Evolutionary conservation across 495 filamentous ascomycete species (phyloP).

Genomic region (Penicillium dipodomyicola): DNA sequence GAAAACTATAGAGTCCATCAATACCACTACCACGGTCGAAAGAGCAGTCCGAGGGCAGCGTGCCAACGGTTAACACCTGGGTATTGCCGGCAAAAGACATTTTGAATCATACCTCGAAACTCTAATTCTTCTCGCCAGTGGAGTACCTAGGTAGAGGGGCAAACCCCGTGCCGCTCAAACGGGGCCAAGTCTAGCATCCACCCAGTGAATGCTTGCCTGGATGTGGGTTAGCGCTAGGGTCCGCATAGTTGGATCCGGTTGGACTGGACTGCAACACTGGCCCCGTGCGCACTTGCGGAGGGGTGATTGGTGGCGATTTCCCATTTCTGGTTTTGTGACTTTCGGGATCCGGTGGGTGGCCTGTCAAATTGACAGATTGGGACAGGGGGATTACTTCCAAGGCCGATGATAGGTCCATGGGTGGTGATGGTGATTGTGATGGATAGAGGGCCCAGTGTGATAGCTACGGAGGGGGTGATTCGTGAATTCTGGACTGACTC

Average conservation of each 20-base stretch:
- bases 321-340: neutral
- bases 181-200: neutral
- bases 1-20: slow-evolving; percentile 5
- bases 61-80: neutral
- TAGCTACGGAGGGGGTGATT: neutral
- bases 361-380: neutral
- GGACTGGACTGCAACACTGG: neutral
- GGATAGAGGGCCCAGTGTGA: neutral
- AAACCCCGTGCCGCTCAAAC: neutral
- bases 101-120: neutral
- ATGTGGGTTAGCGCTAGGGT: neutral
- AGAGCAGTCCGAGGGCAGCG: neutral
- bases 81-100: neutral
- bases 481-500: neutral
- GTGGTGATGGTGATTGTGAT: neutral
- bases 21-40: neutral
- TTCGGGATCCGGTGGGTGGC: neutral
- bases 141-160: neutral
- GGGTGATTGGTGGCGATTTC: slow-evolving; percentile 1
- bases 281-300: neutral
- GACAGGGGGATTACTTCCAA: neutral
- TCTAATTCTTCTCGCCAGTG: neutral
- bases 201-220: neutral
- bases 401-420: neutral
- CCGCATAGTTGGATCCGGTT: neutral